phyloP scores from a whole-genome alignment of 2,329 filamentous ascomycete species.

The Magnaporthiopsis rhizophila region DNA sequence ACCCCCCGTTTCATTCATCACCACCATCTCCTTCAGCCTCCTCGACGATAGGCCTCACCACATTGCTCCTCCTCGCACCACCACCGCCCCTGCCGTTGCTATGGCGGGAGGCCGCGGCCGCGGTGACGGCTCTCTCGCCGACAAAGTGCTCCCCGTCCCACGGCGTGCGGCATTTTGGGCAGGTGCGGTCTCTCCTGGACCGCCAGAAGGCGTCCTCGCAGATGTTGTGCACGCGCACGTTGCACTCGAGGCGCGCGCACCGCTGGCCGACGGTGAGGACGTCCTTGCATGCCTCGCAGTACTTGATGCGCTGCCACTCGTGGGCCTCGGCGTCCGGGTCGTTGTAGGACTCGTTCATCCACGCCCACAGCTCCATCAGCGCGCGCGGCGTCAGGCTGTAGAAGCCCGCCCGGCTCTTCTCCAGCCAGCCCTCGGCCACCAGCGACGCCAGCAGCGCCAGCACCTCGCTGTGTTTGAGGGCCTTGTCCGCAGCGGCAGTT shows the following conservation, averaged over 20 bases:
- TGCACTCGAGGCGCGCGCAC: constrained; percentile 61
- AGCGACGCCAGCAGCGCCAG: constrained; percentile 63
- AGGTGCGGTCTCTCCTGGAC: constrained; percentile 49
- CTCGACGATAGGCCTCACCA: constrained; percentile 18
- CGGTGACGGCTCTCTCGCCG: constrained; percentile 49
- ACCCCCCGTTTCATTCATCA: constrained; percentile 12
- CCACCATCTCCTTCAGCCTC: constrained; percentile 16
- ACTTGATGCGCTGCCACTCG: constrained; percentile 72
- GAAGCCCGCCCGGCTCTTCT: constrained; percentile 62
- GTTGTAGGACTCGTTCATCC: constrained; percentile 87
- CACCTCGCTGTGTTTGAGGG: constrained; percentile 69
- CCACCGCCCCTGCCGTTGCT: constrained; percentile 21
- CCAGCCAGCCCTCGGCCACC: constrained; percentile 76
- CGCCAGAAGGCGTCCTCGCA: constrained; percentile 70
- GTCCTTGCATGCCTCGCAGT: constrained; percentile 81
- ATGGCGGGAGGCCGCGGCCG: constrained; percentile 37
- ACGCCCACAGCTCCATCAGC: constrained; percentile 76
- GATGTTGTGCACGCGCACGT: constrained; percentile 64
- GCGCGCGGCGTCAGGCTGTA: constrained; percentile 70
- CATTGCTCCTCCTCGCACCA: constrained; percentile 24
- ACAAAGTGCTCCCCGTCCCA: constrained; percentile 48
- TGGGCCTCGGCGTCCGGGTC: constrained; percentile 53
- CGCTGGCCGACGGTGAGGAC: constrained; percentile 80
- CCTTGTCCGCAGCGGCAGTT: constrained; percentile 33
- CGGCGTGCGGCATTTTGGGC: constrained; percentile 48